Evolutionary conservation across 2,329 filamentous ascomycete species (phyloP).

Genomic region (Xylariaceae sp.): DNA sequence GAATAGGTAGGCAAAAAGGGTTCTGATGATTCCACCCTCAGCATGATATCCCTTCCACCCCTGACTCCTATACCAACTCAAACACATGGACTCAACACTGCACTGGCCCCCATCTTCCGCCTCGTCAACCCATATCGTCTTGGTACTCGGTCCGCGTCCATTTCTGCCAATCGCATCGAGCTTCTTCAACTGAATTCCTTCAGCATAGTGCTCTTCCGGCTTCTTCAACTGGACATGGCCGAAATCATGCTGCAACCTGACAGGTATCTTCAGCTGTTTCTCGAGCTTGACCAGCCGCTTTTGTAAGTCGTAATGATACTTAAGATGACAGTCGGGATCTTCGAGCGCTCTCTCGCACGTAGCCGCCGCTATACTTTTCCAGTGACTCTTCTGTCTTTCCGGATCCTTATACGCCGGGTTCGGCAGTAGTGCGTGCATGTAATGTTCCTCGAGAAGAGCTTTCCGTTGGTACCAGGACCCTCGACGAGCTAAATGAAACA

Average conservation of each 20-base stretch:
- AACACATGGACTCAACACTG: slow-evolving; percentile 88
- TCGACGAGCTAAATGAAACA: slow-evolving; percentile 80
- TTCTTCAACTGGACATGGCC: slow-evolving; percentile 73
- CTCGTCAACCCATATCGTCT: slow-evolving; percentile 86
- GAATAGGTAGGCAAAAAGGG: slow-evolving; percentile 84
- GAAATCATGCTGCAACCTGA: slow-evolving; percentile 88
- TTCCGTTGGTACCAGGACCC: slow-evolving; percentile 96
- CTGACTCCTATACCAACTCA: slow-evolving; percentile 73
- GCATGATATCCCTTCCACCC: slow-evolving; percentile 95
- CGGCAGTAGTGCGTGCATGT: slow-evolving; percentile 65
- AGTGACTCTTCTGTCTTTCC: slow-evolving; percentile 67
- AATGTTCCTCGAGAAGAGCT: slow-evolving; percentile 89
- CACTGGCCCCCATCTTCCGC: slow-evolving; percentile 65
- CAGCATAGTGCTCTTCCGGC: slow-evolving; percentile 67
- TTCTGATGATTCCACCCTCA: slow-evolving; percentile 88
- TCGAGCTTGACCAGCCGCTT: slow-evolving; percentile 92
- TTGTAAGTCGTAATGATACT: slow-evolving; percentile 90
- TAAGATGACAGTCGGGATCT: slow-evolving; percentile 82
- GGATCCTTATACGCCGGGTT: slow-evolving; percentile 34
- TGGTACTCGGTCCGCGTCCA: slow-evolving; percentile 47
- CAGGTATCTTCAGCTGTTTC: slow-evolving; percentile 73
- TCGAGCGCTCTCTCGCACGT: slow-evolving; percentile 86
- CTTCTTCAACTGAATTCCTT: slow-evolving; percentile 72
- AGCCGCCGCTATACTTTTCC: slow-evolving; percentile 67
- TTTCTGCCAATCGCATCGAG: slow-evolving; percentile 41